Conservation (phyloP, 2,329 filamentous ascomycete genomes). For the Daldinia sp. region DNA sequence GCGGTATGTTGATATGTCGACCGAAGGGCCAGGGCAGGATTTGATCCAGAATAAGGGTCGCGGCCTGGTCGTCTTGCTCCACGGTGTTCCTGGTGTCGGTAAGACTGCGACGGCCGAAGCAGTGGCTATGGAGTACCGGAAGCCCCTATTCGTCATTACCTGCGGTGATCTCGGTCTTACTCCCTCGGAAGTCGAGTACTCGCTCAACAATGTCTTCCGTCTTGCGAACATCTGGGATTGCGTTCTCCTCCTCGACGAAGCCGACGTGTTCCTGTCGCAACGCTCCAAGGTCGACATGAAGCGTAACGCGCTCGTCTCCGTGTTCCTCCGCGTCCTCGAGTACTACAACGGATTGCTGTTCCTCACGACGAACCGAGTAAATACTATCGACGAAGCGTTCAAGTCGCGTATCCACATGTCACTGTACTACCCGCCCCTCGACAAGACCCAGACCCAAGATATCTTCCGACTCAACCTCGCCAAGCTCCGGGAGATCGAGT, state of each 20-base stretch:
- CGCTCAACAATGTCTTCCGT: constrained; percentile 58
- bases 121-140: constrained; percentile 56
- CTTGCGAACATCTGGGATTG: constrained; percentile 55
- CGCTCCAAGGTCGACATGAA: constrained; percentile 50
- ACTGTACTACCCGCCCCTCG: constrained; percentile 54
- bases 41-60: constrained; percentile 60
- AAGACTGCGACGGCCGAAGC: constrained; percentile 63
- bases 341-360: constrained; percentile 58
- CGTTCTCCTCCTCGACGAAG: constrained; percentile 49
- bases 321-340: constrained; percentile 57
- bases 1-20: constrained; percentile 47
- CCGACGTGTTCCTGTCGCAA: constrained; percentile 50
- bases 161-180: constrained; percentile 62
- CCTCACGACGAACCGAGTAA: constrained; percentile 60
- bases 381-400: constrained; percentile 59
- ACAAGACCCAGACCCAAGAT: constrained; percentile 55
- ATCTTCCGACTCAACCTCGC: constrained; percentile 58
- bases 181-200: constrained; percentile 56
- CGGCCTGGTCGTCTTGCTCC: constrained; percentile 59
- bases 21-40: constrained; percentile 53
- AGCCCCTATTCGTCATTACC: constrained; percentile 63
- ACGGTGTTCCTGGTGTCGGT: constrained; percentile 62
- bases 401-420: constrained; percentile 57
- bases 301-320: constrained; percentile 54
- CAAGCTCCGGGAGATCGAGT: constrained; percentile 55